Base-by-base conservation (phyloP, 2,329 filamentous ascomycete genomes). In the Celoporthe dispersa region DNA sequence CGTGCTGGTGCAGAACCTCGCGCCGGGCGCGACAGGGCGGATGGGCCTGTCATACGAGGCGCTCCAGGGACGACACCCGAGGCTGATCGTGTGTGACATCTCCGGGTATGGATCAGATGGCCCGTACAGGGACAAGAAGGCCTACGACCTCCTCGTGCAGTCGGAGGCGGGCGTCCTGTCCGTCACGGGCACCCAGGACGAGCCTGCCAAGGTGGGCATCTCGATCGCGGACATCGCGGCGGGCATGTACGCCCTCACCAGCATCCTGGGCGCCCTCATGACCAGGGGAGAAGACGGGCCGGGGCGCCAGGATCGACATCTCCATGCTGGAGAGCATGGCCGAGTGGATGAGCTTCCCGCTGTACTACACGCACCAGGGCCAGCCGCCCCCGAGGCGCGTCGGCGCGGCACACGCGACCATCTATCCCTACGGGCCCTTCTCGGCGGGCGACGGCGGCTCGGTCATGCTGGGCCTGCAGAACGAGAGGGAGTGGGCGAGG, bases 291-390 rank as follows among this genome's bases (percentile, higher is more conserved):
- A 85, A 83, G 72, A 85, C 84, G 0, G 84, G 84, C 0, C 77
- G 78, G 39, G 86, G 86, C 0, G 83, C 81, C 41, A 79, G 81
- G 25, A 80, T 88, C 28, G 86, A 88, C 59, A 84, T 88, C 22
- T 86, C 84, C 1, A 88, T 88, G 86, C 78, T 88, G 9, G 86
- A 88, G 74, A 82, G 83, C 63, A 86, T 88, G 85, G 80, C 83
- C 0, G 86, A 88, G 73, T 88, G 87, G 86, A 88, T 88, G 86
- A 79, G 79, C 0, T 88, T 87, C 63, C 86, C 85, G 0, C 75
- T 87, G 73, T 86, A 88, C 73, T 88, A 88, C 70, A 78, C 85
- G 0, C 85, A 81, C 71, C 77, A 85, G 2, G 82, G 80, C 2
- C 81, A 83, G 2, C 72, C 81, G 0, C 78, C 80, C 0, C 85